Base-by-base conservation (phyloP, 2,329 filamentous ascomycete species). In the Xylariomycetidae sp. region DNA sequence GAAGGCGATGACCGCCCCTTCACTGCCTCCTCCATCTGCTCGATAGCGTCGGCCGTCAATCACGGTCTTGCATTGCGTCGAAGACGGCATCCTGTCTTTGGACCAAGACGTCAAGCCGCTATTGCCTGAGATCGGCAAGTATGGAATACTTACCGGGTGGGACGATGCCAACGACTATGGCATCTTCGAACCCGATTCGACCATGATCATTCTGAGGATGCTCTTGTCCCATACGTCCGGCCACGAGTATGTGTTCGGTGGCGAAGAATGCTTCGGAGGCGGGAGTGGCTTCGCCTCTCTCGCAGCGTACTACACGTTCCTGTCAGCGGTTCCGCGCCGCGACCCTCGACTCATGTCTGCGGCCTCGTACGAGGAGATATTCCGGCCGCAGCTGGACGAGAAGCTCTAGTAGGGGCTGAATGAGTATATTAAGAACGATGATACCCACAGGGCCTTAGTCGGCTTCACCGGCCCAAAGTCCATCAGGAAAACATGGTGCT, bases 171-270 rank as follows among this genome's bases (percentile, higher is more conserved):
- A 57, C 13, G 56, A 63, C 26, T 52, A 53, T 2, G 56, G 63
- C 0, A n/a, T 58, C 2, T 42, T 67, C 1, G 53, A 59, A 7
- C 53, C 60, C 0, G 41, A 46, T 0, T 27, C 31, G 1, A 43
- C 50, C 0, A 57, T 60, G 5, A 65, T 77, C 29, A 76, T 70
- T 1, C 58, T 74, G 0, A 53, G 63, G 37, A 65, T 68, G 50
- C 58, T 77, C 1, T 61, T 77, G 13, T 63, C 66, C 0, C 72
- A 76, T 40, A 70, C 61, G 19, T 62, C 70, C 1, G 73, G 74
- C 3, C 41, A 60, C 0, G 48, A 48, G 3, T 76, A 75, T 45
- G 57, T 40, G 7, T 33, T 35, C 14, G 46, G 48, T 1, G 37
- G 30, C 2, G 42, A 32, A 2, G 48, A 46, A 7, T 53, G 49